A percentile compares a stretch with the other conserved stretches of the same genome.
phyloP scores from a whole-genome alignment of 805 yeast species.

The Cephaloascus fragrans region DNA sequence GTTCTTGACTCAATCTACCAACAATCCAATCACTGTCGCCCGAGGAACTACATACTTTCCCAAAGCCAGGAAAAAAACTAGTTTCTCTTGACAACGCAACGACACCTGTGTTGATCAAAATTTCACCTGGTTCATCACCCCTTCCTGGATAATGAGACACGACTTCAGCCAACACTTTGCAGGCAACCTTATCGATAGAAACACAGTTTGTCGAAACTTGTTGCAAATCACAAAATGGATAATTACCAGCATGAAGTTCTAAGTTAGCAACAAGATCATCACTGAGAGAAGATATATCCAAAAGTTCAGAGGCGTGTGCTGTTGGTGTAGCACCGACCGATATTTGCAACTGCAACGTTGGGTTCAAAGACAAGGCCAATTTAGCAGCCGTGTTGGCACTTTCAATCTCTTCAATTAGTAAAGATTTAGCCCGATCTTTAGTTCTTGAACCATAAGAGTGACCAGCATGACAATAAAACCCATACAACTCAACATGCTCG shows the following conservation, averaged over 20 bases:
- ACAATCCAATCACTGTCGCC: constrained; percentile 50
- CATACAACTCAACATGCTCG: constrained; percentile 37
- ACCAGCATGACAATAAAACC: constrained; percentile 77
- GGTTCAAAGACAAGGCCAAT: constrained; percentile 22
- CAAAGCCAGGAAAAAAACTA: constrained; percentile 47
- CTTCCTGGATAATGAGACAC: constrained; percentile 50
- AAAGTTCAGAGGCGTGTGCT: constrained; percentile 42
- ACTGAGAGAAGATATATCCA: constrained; percentile 7
- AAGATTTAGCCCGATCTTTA: constrained; percentile 33
- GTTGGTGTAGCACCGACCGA: constrained; percentile 85
- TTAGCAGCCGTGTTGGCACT: constrained; percentile 47
- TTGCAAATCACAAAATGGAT: constrained; percentile 64
- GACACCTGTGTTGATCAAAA: constrained; percentile 64
- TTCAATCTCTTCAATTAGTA: constrained; percentile 44
- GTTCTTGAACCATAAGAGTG: constrained; percentile 50
- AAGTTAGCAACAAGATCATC: constrained; percentile 28
- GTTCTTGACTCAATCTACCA: constrained; percentile 69
- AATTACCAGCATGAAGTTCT: constrained; percentile 80
- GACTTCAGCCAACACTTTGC: constrained; percentile 48
- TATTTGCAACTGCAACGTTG: constrained; percentile 30
- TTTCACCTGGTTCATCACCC: constrained; percentile 48
- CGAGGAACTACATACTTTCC: constrained; percentile 29
- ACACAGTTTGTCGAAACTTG: constrained; percentile 66
- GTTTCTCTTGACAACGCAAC: constrained; percentile 58
- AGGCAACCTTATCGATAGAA: constrained; percentile 32